Base-by-base conservation (phyloP, 768 basidiomycete species). In the Russula emetica region DNA sequence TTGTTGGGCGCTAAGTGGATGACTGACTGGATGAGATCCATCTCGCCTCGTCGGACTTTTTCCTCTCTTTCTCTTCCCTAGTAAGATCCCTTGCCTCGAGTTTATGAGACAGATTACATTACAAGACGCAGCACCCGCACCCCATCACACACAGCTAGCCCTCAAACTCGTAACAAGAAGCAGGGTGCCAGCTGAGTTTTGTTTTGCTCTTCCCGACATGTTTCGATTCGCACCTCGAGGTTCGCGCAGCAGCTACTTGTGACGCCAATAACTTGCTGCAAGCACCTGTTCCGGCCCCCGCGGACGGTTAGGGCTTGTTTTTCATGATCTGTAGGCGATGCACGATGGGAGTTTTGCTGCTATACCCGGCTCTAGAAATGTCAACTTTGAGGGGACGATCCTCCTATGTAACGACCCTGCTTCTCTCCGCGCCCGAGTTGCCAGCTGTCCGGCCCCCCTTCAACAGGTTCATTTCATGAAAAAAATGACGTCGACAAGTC, bases 201-300 rank as follows among this genome's bases (percentile, higher is more conserved):
- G 24, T 32, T 32, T 30, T 9, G 30, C 38, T 40, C 8, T 47
- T 26, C 40, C 30, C 40, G 38, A 57, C 55, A 50, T 22, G n/a
- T 24, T 57, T 50, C 13, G 13, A n/a, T 53, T 22, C 24, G 5
- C 16, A 22, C 58, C 58, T 64, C 58, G 30, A 60, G 58, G 63
- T 14, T 49, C 63, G 53, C 45, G 22, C 58, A 59, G 22, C 58
- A 59, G 42, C 63, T 20, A 8, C n/a, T 49, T 30, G 36, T 47
- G 58, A 60, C 63, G 52, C 52, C 53, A 54, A 55, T 7, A 14
- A 54, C 52, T 54, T 18, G 45, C 44, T 32, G 52, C 63, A 59
- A 44, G 20, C 58, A 49, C 44, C 63, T 59, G 34, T 60, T 60
- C 42, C 16, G 44, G 32, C 24, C 51, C n/a, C 54, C 32, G 22